Evolutionary conservation across 805 yeast species (phyloP), one percentile per base, ranked within the genome.

Genomic region (Nakazawaea ishiwadae): DNA sequence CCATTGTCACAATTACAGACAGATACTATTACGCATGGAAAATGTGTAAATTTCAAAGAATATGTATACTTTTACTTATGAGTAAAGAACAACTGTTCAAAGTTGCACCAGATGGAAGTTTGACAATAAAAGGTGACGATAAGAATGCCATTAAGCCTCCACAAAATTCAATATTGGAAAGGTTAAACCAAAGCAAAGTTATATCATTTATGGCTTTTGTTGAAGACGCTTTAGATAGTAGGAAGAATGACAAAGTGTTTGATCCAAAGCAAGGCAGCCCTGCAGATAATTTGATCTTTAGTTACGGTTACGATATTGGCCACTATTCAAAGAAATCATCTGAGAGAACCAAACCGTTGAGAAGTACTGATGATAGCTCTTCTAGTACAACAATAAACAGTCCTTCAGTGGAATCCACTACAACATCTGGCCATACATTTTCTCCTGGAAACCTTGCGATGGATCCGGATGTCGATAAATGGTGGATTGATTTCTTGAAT

Each of bases 1-100:
- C 28, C 10, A 68, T 44, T 57, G 68, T 60, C 12, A 65, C 66
- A 26, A 58, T 83, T 24, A 75, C 84, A n/a, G 66, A 63, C 19
- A 68, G 77, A 47, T 82, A 80, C 53, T 78, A 77, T 44, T 80
- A 80, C 53, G 83, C 88, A 1, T 79, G 81, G 79, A 72, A 83
- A 57, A 69, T 82, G 53, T 67, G 77, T 28, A 81, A 79, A 50
- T 81, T 85, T 1, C 75, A 73, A 39, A 57, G 53, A 7, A 60
- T 51, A 30, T 44, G 66, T 18, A 40, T 59, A 9, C 49, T 51
- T 31, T 43, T 55, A 1, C 39, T 60, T 5, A 34, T 44, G 1
- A 30, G 12, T 17, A 15, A 28, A 35, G 24, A 16, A 35, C 17
- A 16, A 15, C 14, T 19, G 28, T 24, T 23, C 14, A 5, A 34